phyloP scores from a whole-genome alignment of 139 green algal species.

The Chlorella sp. region DNA sequence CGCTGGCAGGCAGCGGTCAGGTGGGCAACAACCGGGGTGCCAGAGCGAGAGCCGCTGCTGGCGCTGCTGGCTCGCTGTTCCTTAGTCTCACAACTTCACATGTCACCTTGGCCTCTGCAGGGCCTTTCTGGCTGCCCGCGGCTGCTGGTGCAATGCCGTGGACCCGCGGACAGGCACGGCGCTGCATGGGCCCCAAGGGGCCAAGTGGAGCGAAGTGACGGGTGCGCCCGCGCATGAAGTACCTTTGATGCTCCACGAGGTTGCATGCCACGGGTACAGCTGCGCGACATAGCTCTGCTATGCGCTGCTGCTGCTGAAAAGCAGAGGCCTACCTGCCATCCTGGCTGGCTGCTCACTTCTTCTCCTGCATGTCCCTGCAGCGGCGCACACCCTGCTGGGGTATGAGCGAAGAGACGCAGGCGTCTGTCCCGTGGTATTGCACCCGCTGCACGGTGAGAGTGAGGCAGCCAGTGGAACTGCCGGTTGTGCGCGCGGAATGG shows the following conservation, averaged over 20 bases:
- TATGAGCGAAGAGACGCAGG: conserved; percentile 38
- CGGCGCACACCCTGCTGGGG: conserved; percentile 45
- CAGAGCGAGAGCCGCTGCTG: too few species aligned
- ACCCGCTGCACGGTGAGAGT: conserved; percentile 45
- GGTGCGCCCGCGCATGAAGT: too few species aligned
- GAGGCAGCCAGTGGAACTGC: too few species aligned
- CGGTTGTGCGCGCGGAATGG: too few species aligned
- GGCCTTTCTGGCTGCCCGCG: not conserved
- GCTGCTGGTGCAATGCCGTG: conserved; percentile 39
- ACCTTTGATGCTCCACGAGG: too few species aligned
- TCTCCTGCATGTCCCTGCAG: not conserved
- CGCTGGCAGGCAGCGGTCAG: conserved; percentile 40
- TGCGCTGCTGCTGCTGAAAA: not conserved
- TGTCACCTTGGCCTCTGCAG: too few species aligned
- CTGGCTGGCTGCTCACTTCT: not conserved
- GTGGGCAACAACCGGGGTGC: too few species aligned
- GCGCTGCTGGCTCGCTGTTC: too few species aligned
- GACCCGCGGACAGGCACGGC: conserved; percentile 44
- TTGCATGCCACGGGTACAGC: too few species aligned
- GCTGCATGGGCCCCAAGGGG: conserved; percentile 18
- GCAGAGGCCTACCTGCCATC: not conserved
- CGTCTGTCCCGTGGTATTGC: conserved; percentile 52
- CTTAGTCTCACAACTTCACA: too few species aligned
- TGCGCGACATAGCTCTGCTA: not conserved
- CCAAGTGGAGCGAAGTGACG: conserved; percentile 59